Evolutionary conservation across 345 rosid genomes (phyloP), one percentile per base, ranked within the genome.

Genomic region (Arabis hirsuta): DNA sequence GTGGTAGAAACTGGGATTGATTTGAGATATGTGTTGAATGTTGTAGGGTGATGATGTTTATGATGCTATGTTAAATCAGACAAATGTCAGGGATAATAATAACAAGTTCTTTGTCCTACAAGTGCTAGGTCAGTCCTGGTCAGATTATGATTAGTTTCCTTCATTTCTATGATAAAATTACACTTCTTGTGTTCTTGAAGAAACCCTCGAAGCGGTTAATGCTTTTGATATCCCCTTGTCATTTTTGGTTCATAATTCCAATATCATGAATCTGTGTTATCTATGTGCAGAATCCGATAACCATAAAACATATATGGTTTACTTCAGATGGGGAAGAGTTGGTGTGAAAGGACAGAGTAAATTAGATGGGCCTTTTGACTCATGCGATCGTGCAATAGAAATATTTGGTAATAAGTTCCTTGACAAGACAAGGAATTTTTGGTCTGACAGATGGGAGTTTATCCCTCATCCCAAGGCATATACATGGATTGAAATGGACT

Each of bases 301-400:
- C 34, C 80, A 83, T 29, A 84, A 86, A 43, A 62, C 83, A 68
- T 93, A 83, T 79, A 80, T 84, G 79, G 88, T 89, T 47, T 85
- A 84, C 76, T 72, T 55, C 54, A 89, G 92, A 83, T 93, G 98
- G 98, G 97, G 98, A 14, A 86, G 98, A 81, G 96, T 90, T 74
- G 97, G 98, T 48, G 79, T 84, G 16, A 87, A 83, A 81, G 98
- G 97, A 72, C 98, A 86, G 80, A 85, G 80, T 72, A 93, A 90
- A 66, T 12, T 86, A 73, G 80, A 73, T 60, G 96, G 96, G 31
- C 96, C 97, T 65, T 86, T 55, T 69, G 79, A 84, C 77, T 78
- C 85, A 19, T 79, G 20, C 32, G 83, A 83, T 61, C 50, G 46
- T 62, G 97, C 96, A 62, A 73, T 84, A 73, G 31, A 61, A 5